Evolutionary conservation across 2,329 filamentous ascomycete species (phyloP).

Genomic region (Microsporum ferrugineum): DNA sequence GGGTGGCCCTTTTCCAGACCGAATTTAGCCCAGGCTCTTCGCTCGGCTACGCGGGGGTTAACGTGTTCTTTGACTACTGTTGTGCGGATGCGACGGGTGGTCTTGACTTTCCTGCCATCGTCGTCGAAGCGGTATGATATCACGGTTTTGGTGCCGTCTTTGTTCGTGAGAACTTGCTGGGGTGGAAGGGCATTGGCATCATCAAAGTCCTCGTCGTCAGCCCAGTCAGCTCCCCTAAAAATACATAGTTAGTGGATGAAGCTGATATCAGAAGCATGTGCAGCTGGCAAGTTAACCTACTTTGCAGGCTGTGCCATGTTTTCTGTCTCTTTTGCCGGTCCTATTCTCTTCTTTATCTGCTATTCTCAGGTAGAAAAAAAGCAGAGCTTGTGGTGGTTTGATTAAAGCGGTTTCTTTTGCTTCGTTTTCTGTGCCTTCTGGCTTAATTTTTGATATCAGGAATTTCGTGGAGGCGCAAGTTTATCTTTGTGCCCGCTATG

Average conservation of each 20-base stretch:
- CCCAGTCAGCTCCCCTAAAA: conserved; percentile 57
- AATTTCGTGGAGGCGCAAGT: not conserved
- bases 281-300: not conserved
- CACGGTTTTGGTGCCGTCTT: conserved; percentile 95
- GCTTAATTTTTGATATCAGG: conserved; percentile 1
- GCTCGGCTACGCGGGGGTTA: conserved; percentile 92
- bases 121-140: conserved; percentile 86
- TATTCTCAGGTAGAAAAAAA: not conserved
- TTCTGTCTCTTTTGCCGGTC: not conserved
- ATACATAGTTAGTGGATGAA: not conserved
- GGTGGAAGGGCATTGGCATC: conserved; percentile 75
- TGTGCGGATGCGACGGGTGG: conserved; percentile 86
- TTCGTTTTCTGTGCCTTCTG: not conserved
- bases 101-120: conserved; percentile 90
- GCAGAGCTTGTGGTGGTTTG: not conserved
- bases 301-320: conserved; percentile 5
- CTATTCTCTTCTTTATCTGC: not conserved
- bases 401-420: not conserved
- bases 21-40: conserved; percentile 88
- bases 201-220: conserved; percentile 79
- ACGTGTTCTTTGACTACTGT: conserved; percentile 85
- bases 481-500: conserved; percentile 2
- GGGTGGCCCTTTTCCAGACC: conserved; percentile 77
- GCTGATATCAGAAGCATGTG: not conserved
- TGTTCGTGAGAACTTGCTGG: conserved; percentile 85